A percentile compares a stretch with the other conserved stretches of the same genome.
phyloP scores from a whole-genome alignment of 179 eudicot species.

The Spergularia azorica region DNA sequence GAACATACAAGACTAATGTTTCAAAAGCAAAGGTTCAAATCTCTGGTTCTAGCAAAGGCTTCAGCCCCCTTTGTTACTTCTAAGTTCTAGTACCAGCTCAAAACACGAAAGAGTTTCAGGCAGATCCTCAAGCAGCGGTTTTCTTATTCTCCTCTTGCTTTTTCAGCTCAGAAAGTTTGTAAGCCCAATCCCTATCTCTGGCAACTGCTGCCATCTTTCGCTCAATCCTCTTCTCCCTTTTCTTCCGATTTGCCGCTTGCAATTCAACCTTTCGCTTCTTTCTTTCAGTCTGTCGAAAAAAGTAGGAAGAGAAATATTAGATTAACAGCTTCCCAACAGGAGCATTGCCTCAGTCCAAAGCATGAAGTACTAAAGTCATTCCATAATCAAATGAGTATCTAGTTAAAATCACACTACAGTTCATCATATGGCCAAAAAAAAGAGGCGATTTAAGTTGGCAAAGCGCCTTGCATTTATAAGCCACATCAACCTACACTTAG shows the following conservation, averaged over 20 bases:
- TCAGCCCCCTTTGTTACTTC: background rate
- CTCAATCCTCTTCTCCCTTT: conserved; percentile 63
- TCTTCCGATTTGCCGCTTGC: conserved; percentile 81
- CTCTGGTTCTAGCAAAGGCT: conserved; percentile 13
- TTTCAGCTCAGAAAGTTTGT: conserved; percentile 74
- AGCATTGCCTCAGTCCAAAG: background rate
- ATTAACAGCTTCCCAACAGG: background rate
- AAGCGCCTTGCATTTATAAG: background rate
- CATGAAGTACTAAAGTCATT: background rate
- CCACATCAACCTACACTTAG: background rate
- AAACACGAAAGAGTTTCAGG: background rate
- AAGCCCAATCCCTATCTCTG: conserved; percentile 91
- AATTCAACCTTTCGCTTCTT: conserved; percentile 78
- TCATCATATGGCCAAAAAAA: background rate
- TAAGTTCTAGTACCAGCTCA: too few relatives aligned
- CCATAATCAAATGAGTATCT: background rate
- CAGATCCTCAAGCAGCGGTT: conserved; percentile 26
- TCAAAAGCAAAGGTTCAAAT: conserved; percentile 14
- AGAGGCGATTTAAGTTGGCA: background rate
- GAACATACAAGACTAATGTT: background rate
- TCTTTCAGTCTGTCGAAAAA: conserved; percentile 61
- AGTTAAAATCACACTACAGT: background rate
- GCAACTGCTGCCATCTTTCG: conserved; percentile 99
- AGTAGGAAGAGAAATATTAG: background rate
- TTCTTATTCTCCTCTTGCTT: conserved; percentile 55